A percentile compares a stretch with the other conserved stretches of the same genome.
Evolutionary conservation across 2,329 filamentous ascomycete species (phyloP).

Genomic region (Verticillium klebahnii): DNA sequence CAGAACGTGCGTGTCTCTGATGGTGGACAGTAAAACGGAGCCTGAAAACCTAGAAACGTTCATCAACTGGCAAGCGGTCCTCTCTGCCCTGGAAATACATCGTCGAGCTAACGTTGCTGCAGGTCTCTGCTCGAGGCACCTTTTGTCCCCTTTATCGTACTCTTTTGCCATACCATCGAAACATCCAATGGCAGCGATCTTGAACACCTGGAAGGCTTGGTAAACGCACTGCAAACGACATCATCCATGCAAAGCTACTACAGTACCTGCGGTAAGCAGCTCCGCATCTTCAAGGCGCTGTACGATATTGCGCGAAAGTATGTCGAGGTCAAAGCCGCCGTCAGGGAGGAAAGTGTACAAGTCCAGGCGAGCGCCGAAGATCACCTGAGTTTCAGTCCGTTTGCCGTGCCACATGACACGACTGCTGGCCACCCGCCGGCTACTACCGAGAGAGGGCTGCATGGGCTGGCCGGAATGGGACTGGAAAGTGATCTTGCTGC

Average conservation of each 20-base stretch:
- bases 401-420: conserved; percentile 33
- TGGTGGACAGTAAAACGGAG: neutral
- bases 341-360: conserved; percentile 19
- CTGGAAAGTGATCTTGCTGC: neutral
- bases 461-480: neutral
- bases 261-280: conserved; percentile 7
- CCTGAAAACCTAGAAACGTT: conserved; percentile 8
- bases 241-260: conserved; percentile 3
- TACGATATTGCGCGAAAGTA: conserved; percentile 14
- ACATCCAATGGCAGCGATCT: conserved; percentile 36
- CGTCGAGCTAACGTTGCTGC: neutral
- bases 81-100: no score
- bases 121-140: conserved; percentile 16
- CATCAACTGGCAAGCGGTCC: conserved; percentile 9
- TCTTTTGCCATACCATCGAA: conserved; percentile 24
- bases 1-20: conserved; percentile 9
- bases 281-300: conserved; percentile 15
- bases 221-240: conserved; percentile 8
- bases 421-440: neutral
- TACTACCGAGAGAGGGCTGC: neutral
- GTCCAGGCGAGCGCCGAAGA: conserved; percentile 29
- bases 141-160: conserved; percentile 19
- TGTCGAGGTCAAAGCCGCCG: conserved; percentile 5
- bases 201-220: conserved; percentile 10
- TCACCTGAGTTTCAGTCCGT: conserved; percentile 46